Evolutionary conservation across 2,329 filamentous ascomycete species (phyloP).

Genomic region (Fusarium setosum): DNA sequence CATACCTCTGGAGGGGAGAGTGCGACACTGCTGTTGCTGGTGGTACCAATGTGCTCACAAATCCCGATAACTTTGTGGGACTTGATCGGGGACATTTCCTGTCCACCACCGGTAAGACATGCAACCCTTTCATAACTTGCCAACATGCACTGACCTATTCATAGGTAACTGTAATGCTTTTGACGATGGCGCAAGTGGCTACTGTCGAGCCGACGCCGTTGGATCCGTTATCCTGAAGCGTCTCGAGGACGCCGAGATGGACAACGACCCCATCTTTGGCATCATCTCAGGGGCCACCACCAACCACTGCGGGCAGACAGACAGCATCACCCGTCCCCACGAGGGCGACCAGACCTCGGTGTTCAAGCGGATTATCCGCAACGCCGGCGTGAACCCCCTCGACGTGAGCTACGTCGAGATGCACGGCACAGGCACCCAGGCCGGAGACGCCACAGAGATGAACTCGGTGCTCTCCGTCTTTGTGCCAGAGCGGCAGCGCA

Average conservation of each 20-base stretch:
- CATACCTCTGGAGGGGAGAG: conserved; percentile 71
- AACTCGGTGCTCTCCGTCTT: conserved; percentile 73
- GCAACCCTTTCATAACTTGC: background rate
- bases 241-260: conserved; percentile 45
- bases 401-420: conserved; percentile 89
- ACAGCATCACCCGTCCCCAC: conserved; percentile 69
- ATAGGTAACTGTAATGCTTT: conserved; percentile 70
- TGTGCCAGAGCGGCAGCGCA: conserved; percentile 59
- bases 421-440: conserved; percentile 90
- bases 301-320: conserved; percentile 36
- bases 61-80: conserved; percentile 73
- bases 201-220: conserved; percentile 83
- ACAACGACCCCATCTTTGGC: conserved; percentile 37
- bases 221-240: conserved; percentile 81
- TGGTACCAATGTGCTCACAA: conserved; percentile 73
- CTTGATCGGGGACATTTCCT: conserved; percentile 74
- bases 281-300: conserved; percentile 35
- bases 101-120: conserved; percentile 51
- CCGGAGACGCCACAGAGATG: conserved; percentile 86
- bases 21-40: conserved; percentile 75
- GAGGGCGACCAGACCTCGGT: conserved; percentile 79
- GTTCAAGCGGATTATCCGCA: conserved; percentile 76
- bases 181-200: conserved; percentile 83
- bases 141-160: conserved; percentile 73
- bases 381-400: conserved; percentile 79